Evolutionary conservation across 2,329 filamentous ascomycete species (phyloP), one percentile per base, ranked within the genome.

Genomic region (Aspergillus neoniger): DNA sequence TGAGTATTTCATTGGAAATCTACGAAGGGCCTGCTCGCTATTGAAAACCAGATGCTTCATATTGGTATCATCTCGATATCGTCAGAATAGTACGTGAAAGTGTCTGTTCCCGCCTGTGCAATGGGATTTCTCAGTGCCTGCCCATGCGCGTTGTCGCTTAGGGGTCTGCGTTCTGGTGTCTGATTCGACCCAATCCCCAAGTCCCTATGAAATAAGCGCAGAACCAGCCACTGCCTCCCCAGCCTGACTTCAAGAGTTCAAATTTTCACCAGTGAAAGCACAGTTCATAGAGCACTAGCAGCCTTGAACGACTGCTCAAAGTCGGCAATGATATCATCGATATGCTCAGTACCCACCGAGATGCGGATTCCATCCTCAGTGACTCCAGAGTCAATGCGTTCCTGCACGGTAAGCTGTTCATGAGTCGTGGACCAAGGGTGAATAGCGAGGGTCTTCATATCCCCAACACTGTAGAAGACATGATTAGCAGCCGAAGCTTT

Each of bases 381-480:
- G 10, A 95, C 91, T 69, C 94, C 94, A 21, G 91, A 94, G 73
- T 81, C 87, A 55, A 84, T 74, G 79, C 88, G 91, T 83, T 97
- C 94, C 74, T 92, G 85, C 30, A 94, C 90, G 23, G 83, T 87
- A 60, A 98, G 83, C 81, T 98, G 94, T 82, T 96, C 91, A 76
- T 98, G 94, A 2, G 94, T 98, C 2, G 94, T 97, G 5, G 88
- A 91, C 91, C 92, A 96, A 21, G 94, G 94, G 78, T 97, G 93
- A 69, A 97, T 96, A 23, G 93, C 93, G 64, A 97, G 82, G 6
- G 93, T 96, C 85, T 98, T 98, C 52, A 91, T 91, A 76, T 98
- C 94, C 60, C 94, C 94, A 28, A 98, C 93, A 74, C 81, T 82
- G 59, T 38, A 30, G 38, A n/a, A 38, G 15, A 55, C 41, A 21